Evolutionary conservation across 2,329 filamentous ascomycete genomes (phyloP).

Genomic region (Diaporthe citriasiana): DNA sequence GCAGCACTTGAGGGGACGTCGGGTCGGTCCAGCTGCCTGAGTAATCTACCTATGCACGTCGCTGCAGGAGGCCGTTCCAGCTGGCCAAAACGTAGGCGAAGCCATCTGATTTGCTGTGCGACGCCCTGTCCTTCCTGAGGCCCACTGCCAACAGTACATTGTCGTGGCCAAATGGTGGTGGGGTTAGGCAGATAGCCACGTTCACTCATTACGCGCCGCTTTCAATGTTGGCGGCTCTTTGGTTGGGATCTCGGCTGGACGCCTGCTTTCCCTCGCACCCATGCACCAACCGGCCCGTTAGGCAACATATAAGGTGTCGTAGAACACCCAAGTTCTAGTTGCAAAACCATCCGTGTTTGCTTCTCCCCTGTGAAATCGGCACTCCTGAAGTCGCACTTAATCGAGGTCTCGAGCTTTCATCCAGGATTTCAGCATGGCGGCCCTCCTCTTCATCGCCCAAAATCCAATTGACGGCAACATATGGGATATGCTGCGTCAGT

Average conservation of each 20-base stretch:
- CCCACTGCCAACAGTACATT: neutral
- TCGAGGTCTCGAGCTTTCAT: neutral
- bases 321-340: neutral
- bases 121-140: neutral
- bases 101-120: constrained; percentile 2
- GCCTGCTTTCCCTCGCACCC: neutral
- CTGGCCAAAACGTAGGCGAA: neutral
- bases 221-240: neutral
- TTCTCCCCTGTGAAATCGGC: neutral
- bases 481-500: neutral
- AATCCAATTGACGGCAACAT: neutral
- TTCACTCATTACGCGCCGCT: neutral
- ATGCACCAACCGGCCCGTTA: neutral
- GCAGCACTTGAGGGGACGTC: neutral
- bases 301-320: neutral
- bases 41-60: neutral
- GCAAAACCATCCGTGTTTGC: neutral
- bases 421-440: neutral
- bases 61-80: neutral
- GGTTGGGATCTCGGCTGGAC: neutral
- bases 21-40: neutral
- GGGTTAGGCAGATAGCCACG: neutral
- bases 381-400: neutral
- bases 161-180: too few relatives aligned
- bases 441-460: neutral